Evolutionary conservation across 2,329 filamentous ascomycete genomes (phyloP).

Genomic region (Thelonectria blattea): DNA sequence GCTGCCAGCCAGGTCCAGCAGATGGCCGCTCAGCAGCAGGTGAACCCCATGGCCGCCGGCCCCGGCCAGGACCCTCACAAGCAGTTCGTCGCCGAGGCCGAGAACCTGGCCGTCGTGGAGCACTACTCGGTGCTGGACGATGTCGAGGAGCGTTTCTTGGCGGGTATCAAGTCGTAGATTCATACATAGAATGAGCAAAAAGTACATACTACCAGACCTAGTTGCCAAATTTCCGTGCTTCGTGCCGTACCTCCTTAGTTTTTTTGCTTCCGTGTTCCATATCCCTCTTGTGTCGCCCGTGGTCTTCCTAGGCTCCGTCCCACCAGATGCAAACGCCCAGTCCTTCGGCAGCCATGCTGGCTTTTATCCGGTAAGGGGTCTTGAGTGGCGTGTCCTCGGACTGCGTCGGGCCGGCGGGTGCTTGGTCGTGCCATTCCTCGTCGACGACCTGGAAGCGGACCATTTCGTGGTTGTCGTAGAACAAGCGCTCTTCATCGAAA

Average conservation of each 20-base stretch:
- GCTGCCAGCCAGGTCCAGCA: conserved; percentile 87
- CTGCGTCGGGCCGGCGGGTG: conserved; percentile 70
- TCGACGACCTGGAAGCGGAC: conserved; percentile 85
- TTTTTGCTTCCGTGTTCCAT: not conserved
- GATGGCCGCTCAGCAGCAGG: conserved; percentile 34
- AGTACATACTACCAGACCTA: conserved; percentile 33
- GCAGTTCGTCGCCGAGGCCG: conserved; percentile 88
- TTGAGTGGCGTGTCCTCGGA: conserved; percentile 66
- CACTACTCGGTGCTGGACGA: conserved; percentile 91
- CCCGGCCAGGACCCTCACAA: conserved; percentile 96
- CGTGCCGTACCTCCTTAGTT: conserved; percentile 2
- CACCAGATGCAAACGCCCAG: conserved; percentile 70
- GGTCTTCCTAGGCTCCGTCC: conserved; percentile 48
- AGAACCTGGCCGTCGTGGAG: conserved; percentile 94
- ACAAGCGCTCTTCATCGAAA: conserved; percentile 74
- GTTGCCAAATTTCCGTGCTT: conserved; percentile 27
- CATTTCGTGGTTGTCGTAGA: conserved; percentile 88
- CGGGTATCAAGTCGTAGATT: conserved; percentile 52
- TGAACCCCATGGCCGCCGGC: conserved; percentile 70
- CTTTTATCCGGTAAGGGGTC: conserved; percentile 74
- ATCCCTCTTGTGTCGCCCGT: conserved; percentile 3
- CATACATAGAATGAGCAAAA: conserved; percentile 40
- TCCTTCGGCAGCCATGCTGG: conserved; percentile 67
- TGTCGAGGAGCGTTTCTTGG: conserved; percentile 83
- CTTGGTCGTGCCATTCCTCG: conserved; percentile 91